phyloP scores from a whole-genome alignment of 2,329 filamentous ascomycete species.

The Sphaerostilbella broomeana region DNA sequence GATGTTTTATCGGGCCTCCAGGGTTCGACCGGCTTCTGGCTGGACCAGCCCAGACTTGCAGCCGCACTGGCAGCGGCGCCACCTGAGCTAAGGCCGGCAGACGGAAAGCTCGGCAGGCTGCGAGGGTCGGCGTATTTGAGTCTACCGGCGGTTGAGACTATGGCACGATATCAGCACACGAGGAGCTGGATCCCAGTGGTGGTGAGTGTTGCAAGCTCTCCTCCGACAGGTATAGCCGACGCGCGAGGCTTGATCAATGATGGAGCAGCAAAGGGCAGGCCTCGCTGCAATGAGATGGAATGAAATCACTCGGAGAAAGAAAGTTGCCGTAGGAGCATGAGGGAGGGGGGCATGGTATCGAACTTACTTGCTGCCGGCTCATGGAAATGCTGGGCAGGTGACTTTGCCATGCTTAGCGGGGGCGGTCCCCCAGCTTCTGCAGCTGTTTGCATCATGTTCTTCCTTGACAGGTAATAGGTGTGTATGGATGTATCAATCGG shows the following conservation, averaged over 20 bases:
- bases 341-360: background rate
- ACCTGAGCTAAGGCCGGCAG: constrained; percentile 51
- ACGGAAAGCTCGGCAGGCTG: constrained; percentile 69
- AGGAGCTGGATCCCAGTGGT: background rate
- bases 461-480: background rate
- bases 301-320: too few species aligned
- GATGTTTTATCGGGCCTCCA: constrained; percentile 58
- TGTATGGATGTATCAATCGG: too few species aligned
- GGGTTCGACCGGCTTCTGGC: constrained; percentile 56
- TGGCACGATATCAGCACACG: constrained; percentile 12
- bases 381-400: constrained; percentile 5
- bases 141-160: constrained; percentile 31
- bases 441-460: constrained; percentile 11
- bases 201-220: too few species aligned
- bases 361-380: constrained; percentile 11
- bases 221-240: too few species aligned
- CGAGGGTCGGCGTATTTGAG: constrained; percentile 66
- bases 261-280: too few species aligned
- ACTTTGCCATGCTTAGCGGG: constrained; percentile 6
- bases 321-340: background rate
- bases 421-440: constrained; percentile 10
- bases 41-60: constrained; percentile 66
- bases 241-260: too few species aligned
- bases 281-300: too few species aligned
- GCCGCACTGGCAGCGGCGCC: constrained; percentile 65